Evolutionary conservation across 2,329 filamentous ascomycete species (phyloP).

Genomic region (Sporothrix protearum): DNA sequence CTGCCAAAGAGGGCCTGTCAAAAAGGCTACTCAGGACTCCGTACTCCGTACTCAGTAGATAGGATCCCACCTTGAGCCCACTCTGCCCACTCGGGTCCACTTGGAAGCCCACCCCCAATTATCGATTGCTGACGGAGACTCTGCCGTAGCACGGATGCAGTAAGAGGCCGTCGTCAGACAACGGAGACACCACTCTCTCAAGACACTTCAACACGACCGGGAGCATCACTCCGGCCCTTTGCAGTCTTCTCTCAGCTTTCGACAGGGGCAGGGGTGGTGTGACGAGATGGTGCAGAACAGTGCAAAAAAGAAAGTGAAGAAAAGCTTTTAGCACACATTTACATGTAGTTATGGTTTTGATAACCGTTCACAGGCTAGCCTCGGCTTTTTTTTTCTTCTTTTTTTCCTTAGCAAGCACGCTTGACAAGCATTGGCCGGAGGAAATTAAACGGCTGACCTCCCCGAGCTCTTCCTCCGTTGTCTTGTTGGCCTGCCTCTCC

Average conservation of each 20-base stretch:
- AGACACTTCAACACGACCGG: not conserved
- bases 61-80: not conserved
- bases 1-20: not conserved
- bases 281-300: not conserved
- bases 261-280: conserved; percentile 7
- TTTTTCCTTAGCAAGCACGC: not conserved
- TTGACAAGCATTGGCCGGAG: conserved; percentile 1
- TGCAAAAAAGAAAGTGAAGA: not conserved
- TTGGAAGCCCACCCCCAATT: not conserved
- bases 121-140: conserved; percentile 11
- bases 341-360: too few species aligned
- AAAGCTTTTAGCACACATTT: not conserved
- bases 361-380: not conserved
- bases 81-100: not conserved
- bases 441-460: conserved; percentile 6
- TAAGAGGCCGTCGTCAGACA: conserved; percentile 8
- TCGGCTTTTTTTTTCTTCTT: too few species aligned
- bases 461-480: not conserved
- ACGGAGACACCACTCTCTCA: not conserved
- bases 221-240: conserved; percentile 3
- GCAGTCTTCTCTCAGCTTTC: not conserved
- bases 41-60: too few species aligned
- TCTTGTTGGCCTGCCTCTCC: too few species aligned
- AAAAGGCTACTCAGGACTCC: not conserved
- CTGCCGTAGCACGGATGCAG: conserved; percentile 3